Conservation (phyloP, 805 yeast genomes). For the Candida loeiensis region DNA sequence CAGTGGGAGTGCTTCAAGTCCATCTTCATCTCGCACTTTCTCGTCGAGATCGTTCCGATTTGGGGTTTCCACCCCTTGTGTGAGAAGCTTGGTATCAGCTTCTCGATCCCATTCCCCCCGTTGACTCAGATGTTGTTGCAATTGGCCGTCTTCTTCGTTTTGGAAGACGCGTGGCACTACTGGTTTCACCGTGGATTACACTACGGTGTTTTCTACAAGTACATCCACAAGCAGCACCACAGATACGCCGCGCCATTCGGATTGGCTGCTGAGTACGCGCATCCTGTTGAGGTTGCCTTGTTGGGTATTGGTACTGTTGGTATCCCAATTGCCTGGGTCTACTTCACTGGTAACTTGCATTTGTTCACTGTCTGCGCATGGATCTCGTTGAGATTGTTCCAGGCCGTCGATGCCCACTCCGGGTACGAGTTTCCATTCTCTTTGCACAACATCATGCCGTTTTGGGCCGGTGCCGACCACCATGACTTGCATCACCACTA, state of each 20-base stretch:
- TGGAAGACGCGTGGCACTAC: conserved; percentile 97
- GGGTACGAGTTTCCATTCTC: conserved; percentile 99
- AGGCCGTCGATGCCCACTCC: conserved; percentile 96
- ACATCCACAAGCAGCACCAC: conserved; percentile 96
- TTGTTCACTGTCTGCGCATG: conserved; percentile 84
- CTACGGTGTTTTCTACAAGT: conserved; percentile 82
- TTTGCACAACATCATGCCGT: conserved; percentile 83
- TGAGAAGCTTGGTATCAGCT: conserved; percentile 70
- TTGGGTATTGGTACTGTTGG: conserved; percentile 97
- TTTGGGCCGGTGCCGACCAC: conserved; percentile 99
- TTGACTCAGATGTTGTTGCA: conserved; percentile 57
- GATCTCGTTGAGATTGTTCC: conserved; percentile 85
- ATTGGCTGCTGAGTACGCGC: conserved; percentile 95
- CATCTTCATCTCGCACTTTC: conserved; percentile 80
- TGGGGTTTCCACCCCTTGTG: conserved; percentile 97
- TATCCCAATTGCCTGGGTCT: conserved; percentile 82
- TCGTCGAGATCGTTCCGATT: conserved; percentile 93
- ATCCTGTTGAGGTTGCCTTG: conserved; percentile 87
- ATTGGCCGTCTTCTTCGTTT: conserved; percentile 70
- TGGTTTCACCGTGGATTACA: conserved; percentile 92
- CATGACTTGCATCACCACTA: conserved; percentile 97
- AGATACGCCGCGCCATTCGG: conserved; percentile 98
- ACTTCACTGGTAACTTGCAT: conserved; percentile 73
- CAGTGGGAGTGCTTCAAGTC: conserved; percentile 90
- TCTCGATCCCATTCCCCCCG: conserved; percentile 82